These are phyloP conservation scores for Boletus albobrunnescens DNA, from an alignment of 1,284 basidiomycete genomes.

Conservation along the genomic window DNA sequence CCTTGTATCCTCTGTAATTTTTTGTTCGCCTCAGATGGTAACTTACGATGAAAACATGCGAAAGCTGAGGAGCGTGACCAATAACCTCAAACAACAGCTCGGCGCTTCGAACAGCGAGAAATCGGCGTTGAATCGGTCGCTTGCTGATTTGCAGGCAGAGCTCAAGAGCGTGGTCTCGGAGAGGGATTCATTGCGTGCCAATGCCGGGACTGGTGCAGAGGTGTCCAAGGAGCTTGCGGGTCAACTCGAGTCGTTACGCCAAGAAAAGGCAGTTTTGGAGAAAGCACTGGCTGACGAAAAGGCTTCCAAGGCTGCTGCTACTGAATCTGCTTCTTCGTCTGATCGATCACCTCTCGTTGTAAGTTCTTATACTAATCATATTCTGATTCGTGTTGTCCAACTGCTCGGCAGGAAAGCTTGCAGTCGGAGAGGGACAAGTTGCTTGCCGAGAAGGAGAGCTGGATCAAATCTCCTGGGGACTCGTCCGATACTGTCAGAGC, in stretches of 20 bases:
- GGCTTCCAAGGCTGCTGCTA: slow-evolving; percentile 27
- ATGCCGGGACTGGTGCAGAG: slow-evolving; percentile 15
- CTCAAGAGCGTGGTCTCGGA: slow-evolving; percentile 36
- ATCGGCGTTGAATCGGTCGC: slow-evolving; percentile 35
- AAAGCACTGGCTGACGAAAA: slow-evolving; percentile 39
- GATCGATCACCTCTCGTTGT: slow-evolving; percentile 45
- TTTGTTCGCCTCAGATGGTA: slow-evolving; percentile 31
- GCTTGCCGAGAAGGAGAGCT: slow-evolving; percentile 54
- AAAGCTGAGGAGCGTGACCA: slow-evolving; percentile 29
- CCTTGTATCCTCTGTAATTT: background rate
- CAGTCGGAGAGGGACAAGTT: slow-evolving; percentile 58
- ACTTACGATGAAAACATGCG: slow-evolving; percentile 35
- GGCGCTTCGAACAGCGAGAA: slow-evolving; percentile 35
- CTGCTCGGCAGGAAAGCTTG: slow-evolving; percentile 44
- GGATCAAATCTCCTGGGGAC: slow-evolving; percentile 32
- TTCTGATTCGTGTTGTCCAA: slow-evolving; percentile 8
- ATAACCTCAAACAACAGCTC: slow-evolving; percentile 34
- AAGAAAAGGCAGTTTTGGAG: slow-evolving; percentile 44
- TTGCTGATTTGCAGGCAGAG: slow-evolving; percentile 33
- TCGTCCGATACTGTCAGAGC: slow-evolving; percentile 34
- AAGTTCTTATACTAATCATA: slow-evolving; percentile 23
- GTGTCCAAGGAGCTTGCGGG: slow-evolving; percentile 29
- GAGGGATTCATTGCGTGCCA: slow-evolving; percentile 28
- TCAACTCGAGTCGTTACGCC: slow-evolving; percentile 39
- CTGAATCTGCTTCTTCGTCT: slow-evolving; percentile 26